These are phyloP conservation scores for Dactylellina sp. DNA, from an alignment of 2,329 filamentous ascomycete species.

Conservation along the genomic window DNA sequence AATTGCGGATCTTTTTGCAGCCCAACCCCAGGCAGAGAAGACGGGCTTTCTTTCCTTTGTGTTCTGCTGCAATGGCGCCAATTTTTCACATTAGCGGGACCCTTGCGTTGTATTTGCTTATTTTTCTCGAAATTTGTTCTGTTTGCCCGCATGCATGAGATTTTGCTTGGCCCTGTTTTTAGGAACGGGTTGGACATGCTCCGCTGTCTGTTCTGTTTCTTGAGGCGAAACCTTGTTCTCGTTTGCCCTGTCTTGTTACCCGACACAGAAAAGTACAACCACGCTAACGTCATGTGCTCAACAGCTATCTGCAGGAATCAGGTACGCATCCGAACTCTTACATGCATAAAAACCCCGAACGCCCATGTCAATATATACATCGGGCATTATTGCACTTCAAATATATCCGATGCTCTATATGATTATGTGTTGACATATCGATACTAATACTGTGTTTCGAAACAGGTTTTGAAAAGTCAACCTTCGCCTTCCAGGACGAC, in stretches of 20 bases:
- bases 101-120: slow-evolving; percentile 56
- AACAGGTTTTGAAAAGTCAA: slow-evolving; percentile 52
- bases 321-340: slow-evolving; percentile 51
- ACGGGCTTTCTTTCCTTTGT: slow-evolving; percentile 33
- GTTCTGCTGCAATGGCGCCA: slow-evolving; percentile 51
- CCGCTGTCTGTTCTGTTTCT: slow-evolving; percentile 51
- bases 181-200: slow-evolving; percentile 56
- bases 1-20: slow-evolving; percentile 23
- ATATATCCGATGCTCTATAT: slow-evolving; percentile 29
- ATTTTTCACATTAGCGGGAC: slow-evolving; percentile 55
- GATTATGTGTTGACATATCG: slow-evolving; percentile 30
- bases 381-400: slow-evolving; percentile 34
- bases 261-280: slow-evolving; percentile 49
- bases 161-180: slow-evolving; percentile 54
- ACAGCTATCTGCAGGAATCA: slow-evolving; percentile 58
- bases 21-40: slow-evolving; percentile 43
- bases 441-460: slow-evolving; percentile 1
- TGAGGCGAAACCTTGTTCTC: slow-evolving; percentile 56
- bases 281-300: slow-evolving; percentile 57
- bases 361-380: slow-evolving; percentile 41
- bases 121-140: slow-evolving; percentile 58
- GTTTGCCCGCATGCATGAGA: slow-evolving; percentile 56
- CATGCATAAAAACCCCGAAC: slow-evolving; percentile 27
- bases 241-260: slow-evolving; percentile 55
- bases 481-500: slow-evolving; percentile 56